Percentiles rank a stretch among this genome's conserved stretches.
These are phyloP conservation scores for Naganishia onofrii DNA, from an alignment of 768 basidiomycete species.

Conservation along the genomic window DNA sequence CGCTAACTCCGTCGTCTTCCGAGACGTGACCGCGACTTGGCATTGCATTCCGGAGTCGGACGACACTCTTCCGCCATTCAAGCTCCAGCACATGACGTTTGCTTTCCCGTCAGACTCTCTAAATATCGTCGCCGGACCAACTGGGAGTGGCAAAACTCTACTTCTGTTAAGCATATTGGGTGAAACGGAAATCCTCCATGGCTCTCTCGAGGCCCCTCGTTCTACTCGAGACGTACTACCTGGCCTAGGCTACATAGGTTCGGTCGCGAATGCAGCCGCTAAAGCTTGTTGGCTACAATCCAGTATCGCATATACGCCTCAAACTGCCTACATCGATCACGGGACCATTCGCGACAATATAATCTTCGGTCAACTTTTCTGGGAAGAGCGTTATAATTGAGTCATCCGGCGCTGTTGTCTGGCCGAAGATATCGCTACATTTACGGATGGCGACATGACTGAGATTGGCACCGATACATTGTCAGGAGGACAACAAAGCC, in stretches of 20 bases:
- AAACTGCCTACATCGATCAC: constrained; percentile 45
- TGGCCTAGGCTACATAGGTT: constrained; percentile 48
- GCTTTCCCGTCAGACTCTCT: background rate
- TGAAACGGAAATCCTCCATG: constrained; percentile 53
- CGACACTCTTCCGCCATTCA: background rate
- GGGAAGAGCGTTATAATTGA: constrained; percentile 40
- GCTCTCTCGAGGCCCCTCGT: constrained; percentile 66
- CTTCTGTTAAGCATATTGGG: constrained; percentile 58
- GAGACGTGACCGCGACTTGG: background rate
- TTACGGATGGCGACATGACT: constrained; percentile 44
- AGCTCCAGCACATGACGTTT: background rate
- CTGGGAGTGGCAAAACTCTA: constrained; percentile 79
- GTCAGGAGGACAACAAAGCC: constrained; percentile 27
- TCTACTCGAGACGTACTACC: constrained; percentile 54
- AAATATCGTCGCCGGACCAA: constrained; percentile 66
- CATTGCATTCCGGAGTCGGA: background rate
- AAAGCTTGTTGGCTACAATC: constrained; percentile 56
- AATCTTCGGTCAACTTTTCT: constrained; percentile 48
- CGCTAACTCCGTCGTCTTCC: background rate
- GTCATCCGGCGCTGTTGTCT: constrained; percentile 39
- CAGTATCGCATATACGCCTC: constrained; percentile 34
- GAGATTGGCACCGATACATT: constrained; percentile 46
- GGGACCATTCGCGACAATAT: constrained; percentile 58
- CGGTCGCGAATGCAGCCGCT: constrained; percentile 68
- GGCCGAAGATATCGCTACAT: constrained; percentile 39